Evolutionary conservation across 2,329 filamentous ascomycete species (phyloP).

Genomic region (Epichloe sp.): DNA sequence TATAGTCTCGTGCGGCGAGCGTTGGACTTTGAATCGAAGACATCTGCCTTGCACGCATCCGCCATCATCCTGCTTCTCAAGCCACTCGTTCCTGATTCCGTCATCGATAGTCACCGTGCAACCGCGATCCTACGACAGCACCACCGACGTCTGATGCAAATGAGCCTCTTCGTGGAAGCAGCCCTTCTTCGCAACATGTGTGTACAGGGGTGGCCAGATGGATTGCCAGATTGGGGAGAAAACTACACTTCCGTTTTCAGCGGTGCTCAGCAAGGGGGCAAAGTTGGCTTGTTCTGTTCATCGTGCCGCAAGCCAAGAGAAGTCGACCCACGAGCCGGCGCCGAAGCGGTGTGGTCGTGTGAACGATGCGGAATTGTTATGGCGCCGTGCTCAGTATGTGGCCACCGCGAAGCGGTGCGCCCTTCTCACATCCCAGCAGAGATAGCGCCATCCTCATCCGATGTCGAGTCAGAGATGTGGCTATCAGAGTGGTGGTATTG

Average conservation of each 20-base stretch:
- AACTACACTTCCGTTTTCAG: conserved; percentile 41
- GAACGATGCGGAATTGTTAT: conserved; percentile 40
- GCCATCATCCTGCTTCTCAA: conserved; percentile 47
- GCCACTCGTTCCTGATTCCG: conserved; percentile 39
- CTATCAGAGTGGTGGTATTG: conserved; percentile 49
- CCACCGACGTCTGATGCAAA: conserved; percentile 44
- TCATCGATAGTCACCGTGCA: conserved; percentile 44
- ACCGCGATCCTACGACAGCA: conserved; percentile 45
- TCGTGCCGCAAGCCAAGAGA: conserved; percentile 44
- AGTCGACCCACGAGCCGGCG: conserved; percentile 30
- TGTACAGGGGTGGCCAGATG: conserved; percentile 40
- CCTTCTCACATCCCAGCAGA: conserved; percentile 25
- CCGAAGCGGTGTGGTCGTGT: conserved; percentile 42
- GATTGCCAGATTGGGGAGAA: conserved; percentile 38
- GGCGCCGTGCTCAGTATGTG: conserved; percentile 46
- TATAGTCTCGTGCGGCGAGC: conserved; percentile 39
- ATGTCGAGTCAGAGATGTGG: conserved; percentile 10
- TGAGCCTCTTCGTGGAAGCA: conserved; percentile 48
- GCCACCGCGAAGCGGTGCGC: conserved; percentile 33
- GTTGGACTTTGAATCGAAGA: conserved; percentile 41
- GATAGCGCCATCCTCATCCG: conserved; percentile 14
- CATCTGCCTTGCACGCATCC: conserved; percentile 44
- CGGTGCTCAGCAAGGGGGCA: conserved; percentile 40
- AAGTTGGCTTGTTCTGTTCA: conserved; percentile 40
- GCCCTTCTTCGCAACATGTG: conserved; percentile 48